A percentile compares a stretch with the other conserved stretches of the same genome.
phyloP scores from a whole-genome alignment of 169 alveolate species.

The Plasmodium malariae region DNA sequence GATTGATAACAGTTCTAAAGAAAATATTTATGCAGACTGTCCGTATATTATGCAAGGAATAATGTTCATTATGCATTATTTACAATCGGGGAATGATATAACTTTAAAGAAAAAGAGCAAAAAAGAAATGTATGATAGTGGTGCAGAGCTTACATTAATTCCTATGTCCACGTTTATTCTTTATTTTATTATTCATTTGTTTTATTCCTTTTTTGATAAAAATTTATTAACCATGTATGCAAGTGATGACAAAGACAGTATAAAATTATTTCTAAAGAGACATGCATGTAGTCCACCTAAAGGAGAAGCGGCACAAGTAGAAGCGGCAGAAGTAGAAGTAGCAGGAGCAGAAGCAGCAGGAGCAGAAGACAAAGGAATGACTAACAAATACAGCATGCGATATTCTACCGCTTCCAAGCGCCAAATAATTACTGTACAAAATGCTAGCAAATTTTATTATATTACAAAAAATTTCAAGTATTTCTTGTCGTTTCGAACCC shows the following conservation, averaged over 20 bases:
- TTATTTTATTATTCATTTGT: constrained; percentile 57
- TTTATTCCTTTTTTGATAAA: constrained; percentile 70
- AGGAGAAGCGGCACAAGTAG: not conserved
- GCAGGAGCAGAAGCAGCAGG: not conserved
- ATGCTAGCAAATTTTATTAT: constrained; percentile 61
- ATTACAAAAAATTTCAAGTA: constrained; percentile 39
- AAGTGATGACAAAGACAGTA: not conserved
- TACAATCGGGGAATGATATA: constrained; percentile 74
- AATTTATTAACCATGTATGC: not conserved
- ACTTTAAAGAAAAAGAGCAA: constrained; percentile 26
- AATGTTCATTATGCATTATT: constrained; percentile 35
- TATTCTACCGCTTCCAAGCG: not conserved
- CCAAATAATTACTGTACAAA: constrained; percentile 47
- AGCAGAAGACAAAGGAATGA: not conserved
- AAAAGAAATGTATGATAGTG: constrained; percentile 23
- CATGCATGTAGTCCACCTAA: not conserved
- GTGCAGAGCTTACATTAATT: constrained; percentile 55
- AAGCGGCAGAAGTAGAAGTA: too few relatives aligned
- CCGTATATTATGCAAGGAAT: constrained; percentile 73
- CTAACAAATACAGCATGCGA: too few relatives aligned
- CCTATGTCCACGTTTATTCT: constrained; percentile 61
- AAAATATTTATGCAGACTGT: constrained; percentile 35
- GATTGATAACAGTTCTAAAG: constrained; percentile 31
- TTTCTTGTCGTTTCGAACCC: constrained; percentile 33
- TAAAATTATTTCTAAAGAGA: constrained; percentile 44